Percentiles rank a stretch among this genome's conserved stretches.
Conservation (phyloP, 148 eudicot species). For the Cornus suecica region DNA sequence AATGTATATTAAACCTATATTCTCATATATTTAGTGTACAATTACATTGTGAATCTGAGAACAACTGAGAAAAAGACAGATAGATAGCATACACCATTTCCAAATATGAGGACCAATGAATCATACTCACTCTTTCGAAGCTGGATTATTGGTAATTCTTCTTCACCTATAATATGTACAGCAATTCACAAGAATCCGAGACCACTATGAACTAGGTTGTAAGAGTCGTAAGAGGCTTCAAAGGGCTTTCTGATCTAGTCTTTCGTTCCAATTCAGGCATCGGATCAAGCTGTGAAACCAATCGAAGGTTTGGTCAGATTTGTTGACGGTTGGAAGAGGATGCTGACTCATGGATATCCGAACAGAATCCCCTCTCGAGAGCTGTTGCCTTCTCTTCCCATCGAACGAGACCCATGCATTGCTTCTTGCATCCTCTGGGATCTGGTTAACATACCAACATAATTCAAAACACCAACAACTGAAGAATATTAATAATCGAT, state of each 20-base stretch:
- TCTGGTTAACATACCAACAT: conserved; percentile 31
- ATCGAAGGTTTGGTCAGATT: conserved; percentile 90
- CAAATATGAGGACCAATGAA: neutral
- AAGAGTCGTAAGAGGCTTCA: conserved; percentile 22
- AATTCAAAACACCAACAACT: neutral
- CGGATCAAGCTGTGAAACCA: conserved; percentile 98
- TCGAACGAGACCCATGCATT: conserved; percentile 99
- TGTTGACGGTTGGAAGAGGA: conserved; percentile 96
- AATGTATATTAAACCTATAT: too few relatives aligned
- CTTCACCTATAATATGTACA: conserved; percentile 30
- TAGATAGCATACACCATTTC: too few relatives aligned
- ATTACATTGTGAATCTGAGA: too few relatives aligned
- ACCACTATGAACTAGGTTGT: neutral
- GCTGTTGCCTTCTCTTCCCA: conserved; percentile 99
- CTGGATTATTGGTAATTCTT: conserved; percentile 18
- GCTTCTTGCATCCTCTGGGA: conserved; percentile 96
- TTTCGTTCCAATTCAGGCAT: conserved; percentile 96
- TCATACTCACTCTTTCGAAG: conserved; percentile 9
- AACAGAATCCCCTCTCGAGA: conserved; percentile 89
- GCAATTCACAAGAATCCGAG: conserved; percentile 34
- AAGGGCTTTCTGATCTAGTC: conserved; percentile 93
- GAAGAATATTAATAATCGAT: conserved; percentile 2
- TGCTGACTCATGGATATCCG: conserved; percentile 90
- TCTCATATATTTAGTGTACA: too few relatives aligned
- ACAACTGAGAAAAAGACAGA: too few relatives aligned